Evolutionary conservation across 2,329 filamentous ascomycete species (phyloP).

Genomic region (Sporothrix brunneoviolacea): DNA sequence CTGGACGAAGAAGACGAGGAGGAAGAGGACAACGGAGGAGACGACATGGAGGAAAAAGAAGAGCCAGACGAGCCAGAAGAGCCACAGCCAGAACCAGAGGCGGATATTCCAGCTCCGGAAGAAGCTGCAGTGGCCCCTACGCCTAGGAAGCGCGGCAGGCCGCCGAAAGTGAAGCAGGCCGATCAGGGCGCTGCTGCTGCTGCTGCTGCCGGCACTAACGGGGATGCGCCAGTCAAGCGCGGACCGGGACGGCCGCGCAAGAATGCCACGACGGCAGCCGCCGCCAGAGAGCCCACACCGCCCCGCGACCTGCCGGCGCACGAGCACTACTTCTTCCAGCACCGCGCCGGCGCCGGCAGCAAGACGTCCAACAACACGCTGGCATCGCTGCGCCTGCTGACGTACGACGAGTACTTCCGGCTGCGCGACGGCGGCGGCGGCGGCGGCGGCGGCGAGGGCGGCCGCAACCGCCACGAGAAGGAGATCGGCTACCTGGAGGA

Average conservation of each 20-base stretch:
- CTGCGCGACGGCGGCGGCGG: constrained; percentile 54
- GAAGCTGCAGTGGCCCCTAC: constrained; percentile 28
- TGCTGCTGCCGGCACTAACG: constrained; percentile 26
- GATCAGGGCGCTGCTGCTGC: constrained; percentile 14
- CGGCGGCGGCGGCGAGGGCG: not conserved
- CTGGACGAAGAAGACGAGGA: constrained; percentile 45
- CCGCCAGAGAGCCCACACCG: constrained; percentile 54
- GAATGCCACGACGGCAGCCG: constrained; percentile 14
- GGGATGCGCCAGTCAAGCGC: constrained; percentile 29
- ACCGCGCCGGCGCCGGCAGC: constrained; percentile 62
- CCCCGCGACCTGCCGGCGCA: constrained; percentile 77
- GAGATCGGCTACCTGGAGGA: constrained; percentile 67
- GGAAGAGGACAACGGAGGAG: constrained; percentile 16
- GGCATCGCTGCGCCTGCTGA: constrained; percentile 65
- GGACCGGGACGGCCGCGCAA: constrained; percentile 18
- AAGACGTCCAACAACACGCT: constrained; percentile 87
- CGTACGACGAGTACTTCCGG: constrained; percentile 86
- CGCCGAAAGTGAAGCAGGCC: constrained; percentile 14
- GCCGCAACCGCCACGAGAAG: constrained; percentile 53
- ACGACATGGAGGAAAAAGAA: constrained; percentile 45
- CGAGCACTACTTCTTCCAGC: constrained; percentile 91
- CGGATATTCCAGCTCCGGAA: constrained; percentile 21
- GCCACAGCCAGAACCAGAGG: constrained; percentile 20
- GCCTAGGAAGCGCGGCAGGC: constrained; percentile 35
- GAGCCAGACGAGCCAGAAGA: constrained; percentile 41